Percentiles rank a stretch among this genome's conserved stretches.
phyloP scores from a whole-genome alignment of 2,329 filamentous ascomycete genomes.

The Hypoxylon sp. region DNA sequence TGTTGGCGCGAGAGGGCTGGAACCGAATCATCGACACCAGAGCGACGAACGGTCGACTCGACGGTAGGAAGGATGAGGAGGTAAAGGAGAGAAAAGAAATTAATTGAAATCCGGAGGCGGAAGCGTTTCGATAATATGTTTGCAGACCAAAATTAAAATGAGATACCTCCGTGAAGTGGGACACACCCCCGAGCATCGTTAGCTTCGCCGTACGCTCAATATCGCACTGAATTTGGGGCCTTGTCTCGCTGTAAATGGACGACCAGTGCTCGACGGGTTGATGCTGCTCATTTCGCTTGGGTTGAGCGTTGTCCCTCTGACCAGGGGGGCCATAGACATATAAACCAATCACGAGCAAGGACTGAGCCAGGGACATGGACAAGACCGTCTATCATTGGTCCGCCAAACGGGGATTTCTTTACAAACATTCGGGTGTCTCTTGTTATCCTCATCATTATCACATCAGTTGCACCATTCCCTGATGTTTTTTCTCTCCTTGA shows the following conservation, averaged over 20 bases:
- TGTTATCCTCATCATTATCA: constrained; percentile 30
- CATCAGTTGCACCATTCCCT: constrained; percentile 36
- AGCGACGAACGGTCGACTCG: constrained; percentile 44
- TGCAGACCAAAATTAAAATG: constrained; percentile 53
- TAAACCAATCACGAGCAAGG: constrained; percentile 46
- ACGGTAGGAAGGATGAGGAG: constrained; percentile 42
- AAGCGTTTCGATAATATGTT: constrained; percentile 49
- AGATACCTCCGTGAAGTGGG: constrained; percentile 45
- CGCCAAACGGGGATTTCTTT: constrained; percentile 41
- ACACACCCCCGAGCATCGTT: constrained; percentile 41
- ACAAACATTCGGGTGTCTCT: constrained; percentile 43
- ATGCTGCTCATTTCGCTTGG: constrained; percentile 53
- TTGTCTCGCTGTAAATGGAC: constrained; percentile 46
- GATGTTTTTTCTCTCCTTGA: constrained; percentile 17
- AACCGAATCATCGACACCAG: constrained; percentile 45
- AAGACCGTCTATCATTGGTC: constrained; percentile 34
- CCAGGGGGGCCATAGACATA: constrained; percentile 43
- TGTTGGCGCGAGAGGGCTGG: constrained; percentile 40
- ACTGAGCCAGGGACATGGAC: constrained; percentile 32
- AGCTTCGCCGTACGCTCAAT: constrained; percentile 39
- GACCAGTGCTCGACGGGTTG: constrained; percentile 30
- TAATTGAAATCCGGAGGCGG: constrained; percentile 30
- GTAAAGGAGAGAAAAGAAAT: constrained; percentile 37
- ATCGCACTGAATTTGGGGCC: constrained; percentile 35
- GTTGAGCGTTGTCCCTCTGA: constrained; percentile 46